These are phyloP conservation scores for Funneliformis geosporum DNA, from an alignment of 192 early-diverging fungal genomes.

Conservation along the genomic window DNA sequence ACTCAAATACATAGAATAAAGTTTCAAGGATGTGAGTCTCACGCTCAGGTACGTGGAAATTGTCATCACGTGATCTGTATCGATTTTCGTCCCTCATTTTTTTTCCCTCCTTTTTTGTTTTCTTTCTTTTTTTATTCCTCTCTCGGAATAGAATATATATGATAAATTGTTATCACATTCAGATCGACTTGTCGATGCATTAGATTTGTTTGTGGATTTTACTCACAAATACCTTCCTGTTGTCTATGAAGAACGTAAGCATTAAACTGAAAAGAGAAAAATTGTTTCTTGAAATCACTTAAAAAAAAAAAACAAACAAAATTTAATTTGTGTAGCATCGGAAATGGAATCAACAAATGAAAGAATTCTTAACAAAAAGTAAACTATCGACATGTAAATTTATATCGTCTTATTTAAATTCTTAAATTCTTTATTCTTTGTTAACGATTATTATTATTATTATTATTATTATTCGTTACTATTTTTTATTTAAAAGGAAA, in stretches of 20 bases:
- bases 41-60: background rate
- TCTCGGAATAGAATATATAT: slow-evolving; percentile 13
- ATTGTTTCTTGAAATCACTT: no score
- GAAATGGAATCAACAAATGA: background rate
- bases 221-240: background rate
- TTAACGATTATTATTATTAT: background rate
- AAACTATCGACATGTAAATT: no score
- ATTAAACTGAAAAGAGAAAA: no score
- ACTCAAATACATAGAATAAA: slow-evolving; percentile 1
- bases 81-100: no score
- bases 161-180: slow-evolving; percentile 6
- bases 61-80: no score
- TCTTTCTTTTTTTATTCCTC: background rate
- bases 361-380: background rate
- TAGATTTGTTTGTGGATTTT: slow-evolving; percentile 21
- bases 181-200: slow-evolving; percentile 6
- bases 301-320: no score
- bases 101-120: background rate
- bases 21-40: no score
- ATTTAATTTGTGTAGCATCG: no score
- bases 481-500: background rate
- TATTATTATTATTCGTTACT: background rate
- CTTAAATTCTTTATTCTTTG: background rate
- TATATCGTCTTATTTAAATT: no score
- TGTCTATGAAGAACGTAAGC: slow-evolving; percentile 24